Conservation (phyloP, 139 green algal species). For the Coelastrella sp. region DNA sequence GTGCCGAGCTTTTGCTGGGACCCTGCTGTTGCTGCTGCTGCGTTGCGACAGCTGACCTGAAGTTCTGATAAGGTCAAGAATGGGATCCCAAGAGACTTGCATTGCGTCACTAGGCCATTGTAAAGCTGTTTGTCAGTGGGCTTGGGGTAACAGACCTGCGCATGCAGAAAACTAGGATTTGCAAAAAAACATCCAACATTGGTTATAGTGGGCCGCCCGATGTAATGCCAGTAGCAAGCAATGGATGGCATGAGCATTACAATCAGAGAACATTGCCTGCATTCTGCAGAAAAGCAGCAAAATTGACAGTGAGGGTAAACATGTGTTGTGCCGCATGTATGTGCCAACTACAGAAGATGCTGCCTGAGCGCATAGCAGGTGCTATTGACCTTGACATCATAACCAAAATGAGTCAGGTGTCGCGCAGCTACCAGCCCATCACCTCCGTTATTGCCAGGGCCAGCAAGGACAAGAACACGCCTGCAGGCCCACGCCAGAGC, state of each 20-base stretch:
- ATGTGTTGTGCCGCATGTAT: no score
- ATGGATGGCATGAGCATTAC: no score
- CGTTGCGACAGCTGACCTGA: neutral
- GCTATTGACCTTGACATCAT: constrained; percentile 66
- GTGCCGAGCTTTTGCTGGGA: neutral
- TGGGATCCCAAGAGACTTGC: constrained; percentile 65
- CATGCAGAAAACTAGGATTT: neutral
- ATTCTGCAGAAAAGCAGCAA: no score
- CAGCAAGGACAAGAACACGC: constrained; percentile 87
- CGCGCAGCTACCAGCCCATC: constrained; percentile 96
- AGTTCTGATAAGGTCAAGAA: constrained; percentile 73
- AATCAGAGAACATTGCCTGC: no score
- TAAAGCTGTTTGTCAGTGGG: constrained; percentile 89
- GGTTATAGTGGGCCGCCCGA: neutral
- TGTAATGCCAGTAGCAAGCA: neutral
- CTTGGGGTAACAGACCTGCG: constrained; percentile 89
- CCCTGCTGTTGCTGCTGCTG: constrained; percentile 12
- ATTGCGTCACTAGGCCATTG: constrained; percentile 80
- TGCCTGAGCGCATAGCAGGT: neutral
- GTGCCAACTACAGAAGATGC: no score
- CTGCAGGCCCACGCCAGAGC: constrained; percentile 38
- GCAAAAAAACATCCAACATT: neutral
- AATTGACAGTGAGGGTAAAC: no score
- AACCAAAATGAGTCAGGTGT: constrained; percentile 95
- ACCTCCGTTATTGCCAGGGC: constrained; percentile 98